A percentile compares a stretch with the other conserved stretches of the same genome.
Evolutionary conservation across 352 stramenopile species (phyloP).

Genomic region (Pilasporangium apinafurcum): DNA sequence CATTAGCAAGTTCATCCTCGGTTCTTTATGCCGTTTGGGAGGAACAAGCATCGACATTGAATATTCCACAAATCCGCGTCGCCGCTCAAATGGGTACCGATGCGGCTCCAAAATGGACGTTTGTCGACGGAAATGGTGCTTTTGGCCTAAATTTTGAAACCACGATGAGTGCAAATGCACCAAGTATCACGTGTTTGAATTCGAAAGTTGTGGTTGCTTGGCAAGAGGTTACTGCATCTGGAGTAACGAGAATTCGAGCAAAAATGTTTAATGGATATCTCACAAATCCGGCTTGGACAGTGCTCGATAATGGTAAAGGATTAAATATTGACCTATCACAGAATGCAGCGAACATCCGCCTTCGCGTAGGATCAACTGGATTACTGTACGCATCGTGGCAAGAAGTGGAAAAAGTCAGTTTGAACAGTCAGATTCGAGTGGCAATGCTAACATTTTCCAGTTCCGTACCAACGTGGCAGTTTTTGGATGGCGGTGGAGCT

Average conservation of each 20-base stretch:
- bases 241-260: conserved; percentile 11
- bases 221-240: conserved; percentile 25
- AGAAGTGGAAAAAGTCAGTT: conserved; percentile 17
- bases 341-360: conserved; percentile 31
- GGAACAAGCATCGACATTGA: conserved; percentile 22
- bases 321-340: conserved; percentile 42
- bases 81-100: conserved; percentile 35
- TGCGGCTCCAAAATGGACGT: conserved; percentile 28
- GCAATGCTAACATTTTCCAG: conserved; percentile 13
- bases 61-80: conserved; percentile 40
- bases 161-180: conserved; percentile 13
- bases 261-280: conserved; percentile 42
- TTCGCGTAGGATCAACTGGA: conserved; percentile 10
- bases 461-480: conserved; percentile 16
- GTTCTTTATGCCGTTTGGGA: conserved; percentile 48
- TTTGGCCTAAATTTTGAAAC: conserved; percentile 35
- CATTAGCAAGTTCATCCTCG: conserved; percentile 2
- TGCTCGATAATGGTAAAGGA: conserved; percentile 19
- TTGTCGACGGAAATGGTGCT: conserved; percentile 39
- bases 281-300: conserved; percentile 21
- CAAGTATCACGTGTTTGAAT: conserved; percentile 34
- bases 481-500: conserved; percentile 27
- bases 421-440: conserved; percentile 34
- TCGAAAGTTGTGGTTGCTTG: conserved; percentile 38
- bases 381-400: conserved; percentile 46